These are phyloP conservation scores for Claviceps quebecensis DNA, from an alignment of 2,329 filamentous ascomycete genomes.

Conservation along the genomic window DNA sequence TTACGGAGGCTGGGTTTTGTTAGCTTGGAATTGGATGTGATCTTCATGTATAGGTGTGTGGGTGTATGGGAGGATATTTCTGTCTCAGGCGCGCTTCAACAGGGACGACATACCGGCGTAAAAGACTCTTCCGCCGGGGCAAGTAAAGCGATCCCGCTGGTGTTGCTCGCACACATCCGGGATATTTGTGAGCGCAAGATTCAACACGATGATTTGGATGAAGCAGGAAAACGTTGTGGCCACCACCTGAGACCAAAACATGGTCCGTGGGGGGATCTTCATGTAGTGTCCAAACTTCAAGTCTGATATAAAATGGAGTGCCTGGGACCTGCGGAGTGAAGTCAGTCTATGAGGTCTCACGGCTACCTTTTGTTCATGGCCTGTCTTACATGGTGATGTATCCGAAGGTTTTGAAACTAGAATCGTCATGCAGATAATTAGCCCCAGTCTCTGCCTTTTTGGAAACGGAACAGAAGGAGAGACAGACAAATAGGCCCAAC, in stretches of 20 bases:
- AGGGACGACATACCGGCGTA: constrained; percentile 35
- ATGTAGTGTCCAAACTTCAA: constrained; percentile 63
- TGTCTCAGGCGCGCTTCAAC: background rate
- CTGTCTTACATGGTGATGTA: constrained; percentile 41
- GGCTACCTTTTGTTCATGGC: background rate
- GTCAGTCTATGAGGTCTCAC: background rate
- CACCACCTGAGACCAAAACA: constrained; percentile 52
- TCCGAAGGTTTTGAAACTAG: constrained; percentile 48
- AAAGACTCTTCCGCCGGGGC: constrained; percentile 49
- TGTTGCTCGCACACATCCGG: constrained; percentile 45
- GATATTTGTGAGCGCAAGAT: constrained; percentile 47
- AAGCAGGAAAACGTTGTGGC: constrained; percentile 53
- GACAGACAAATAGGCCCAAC: no score
- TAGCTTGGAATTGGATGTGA: background rate
- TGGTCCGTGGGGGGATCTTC: constrained; percentile 52
- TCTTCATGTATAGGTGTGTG: background rate
- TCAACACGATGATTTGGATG: constrained; percentile 51
- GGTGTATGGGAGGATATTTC: background rate
- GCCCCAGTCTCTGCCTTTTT: background rate
- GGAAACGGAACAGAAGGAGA: no score
- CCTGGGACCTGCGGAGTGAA: constrained; percentile 33
- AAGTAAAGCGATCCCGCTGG: constrained; percentile 46
- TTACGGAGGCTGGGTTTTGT: constrained; percentile 38
- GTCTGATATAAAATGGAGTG: constrained; percentile 49
- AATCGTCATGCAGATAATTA: background rate